A percentile compares a stretch with the other conserved stretches of the same genome.
phyloP scores from a whole-genome alignment of 768 basidiomycete species.

The Lentinula boryana region DNA sequence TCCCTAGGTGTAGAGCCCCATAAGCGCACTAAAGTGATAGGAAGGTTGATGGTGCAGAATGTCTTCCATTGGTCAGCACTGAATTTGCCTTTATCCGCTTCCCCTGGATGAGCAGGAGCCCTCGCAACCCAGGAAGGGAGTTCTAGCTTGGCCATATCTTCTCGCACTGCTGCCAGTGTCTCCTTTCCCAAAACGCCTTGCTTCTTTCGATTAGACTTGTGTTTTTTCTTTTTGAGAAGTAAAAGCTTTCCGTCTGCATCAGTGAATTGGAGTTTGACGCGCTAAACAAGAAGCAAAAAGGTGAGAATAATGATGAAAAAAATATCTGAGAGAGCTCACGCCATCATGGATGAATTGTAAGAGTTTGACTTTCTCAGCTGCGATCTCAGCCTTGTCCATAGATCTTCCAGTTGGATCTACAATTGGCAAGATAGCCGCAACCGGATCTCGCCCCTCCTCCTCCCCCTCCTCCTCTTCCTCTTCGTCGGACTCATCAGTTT shows the following conservation, averaged over 20 bases:
- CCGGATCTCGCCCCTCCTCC: too few species aligned
- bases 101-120: constrained; percentile 16
- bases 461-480: too few species aligned
- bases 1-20: constrained; percentile 19
- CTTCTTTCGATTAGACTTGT: background rate
- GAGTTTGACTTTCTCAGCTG: background rate
- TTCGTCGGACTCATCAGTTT: too few species aligned
- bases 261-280: too few species aligned
- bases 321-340: background rate
- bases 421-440: too few species aligned
- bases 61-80: constrained; percentile 25
- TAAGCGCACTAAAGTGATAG: constrained; percentile 26
- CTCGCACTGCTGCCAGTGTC: constrained; percentile 14
- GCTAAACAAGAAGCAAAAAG: too few species aligned
- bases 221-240: too few species aligned
- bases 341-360: background rate
- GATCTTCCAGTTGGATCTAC: too few species aligned
- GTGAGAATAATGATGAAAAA: background rate
- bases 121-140: constrained; percentile 21
- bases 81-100: constrained; percentile 7
- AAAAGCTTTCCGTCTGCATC: too few species aligned
- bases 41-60: constrained; percentile 25
- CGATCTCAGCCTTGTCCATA: too few species aligned
- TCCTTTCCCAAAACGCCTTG: constrained; percentile 3
- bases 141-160: constrained; percentile 14